Conservation (phyloP, 345 rosid genomes). For the Dimocarpus longan region DNA sequence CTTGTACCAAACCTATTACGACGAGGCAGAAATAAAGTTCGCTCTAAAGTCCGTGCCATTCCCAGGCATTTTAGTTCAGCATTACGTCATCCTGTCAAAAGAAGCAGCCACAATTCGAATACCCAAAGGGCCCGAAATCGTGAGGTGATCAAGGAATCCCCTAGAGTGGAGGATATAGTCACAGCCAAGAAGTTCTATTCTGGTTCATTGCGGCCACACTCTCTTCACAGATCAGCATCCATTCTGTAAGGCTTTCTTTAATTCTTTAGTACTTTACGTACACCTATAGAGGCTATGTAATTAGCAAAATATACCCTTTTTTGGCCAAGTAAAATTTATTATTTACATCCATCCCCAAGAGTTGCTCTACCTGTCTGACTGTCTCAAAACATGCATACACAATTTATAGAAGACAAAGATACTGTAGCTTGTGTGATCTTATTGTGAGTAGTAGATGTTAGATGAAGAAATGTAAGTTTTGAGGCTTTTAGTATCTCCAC, state of each 20-base stretch:
- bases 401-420: background rate
- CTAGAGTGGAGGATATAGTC: conserved; percentile 19
- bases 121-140: conserved; percentile 35
- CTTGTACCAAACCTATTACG: conserved; percentile 14
- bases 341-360: background rate
- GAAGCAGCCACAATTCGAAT: conserved; percentile 39
- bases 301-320: conserved; percentile 24
- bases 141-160: conserved; percentile 28
- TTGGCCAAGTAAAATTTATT: conserved; percentile 7
- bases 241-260: conserved; percentile 26
- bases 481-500: background rate
- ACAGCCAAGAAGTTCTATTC: conserved; percentile 38
- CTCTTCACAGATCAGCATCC: conserved; percentile 66
- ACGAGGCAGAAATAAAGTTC: conserved; percentile 22
- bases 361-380: background rate
- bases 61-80: conserved; percentile 23
- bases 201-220: conserved; percentile 45
- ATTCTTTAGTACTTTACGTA: conserved; percentile 40
- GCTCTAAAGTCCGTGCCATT: conserved; percentile 12
- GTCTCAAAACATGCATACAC: background rate
- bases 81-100: conserved; percentile 13
- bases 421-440: background rate
- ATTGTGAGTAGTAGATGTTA: background rate
- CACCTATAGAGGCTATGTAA: conserved; percentile 33
- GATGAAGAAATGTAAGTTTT: background rate